Evolutionary conservation across 257 asterid species (phyloP).

Genomic region (Gentiana dahurica): DNA sequence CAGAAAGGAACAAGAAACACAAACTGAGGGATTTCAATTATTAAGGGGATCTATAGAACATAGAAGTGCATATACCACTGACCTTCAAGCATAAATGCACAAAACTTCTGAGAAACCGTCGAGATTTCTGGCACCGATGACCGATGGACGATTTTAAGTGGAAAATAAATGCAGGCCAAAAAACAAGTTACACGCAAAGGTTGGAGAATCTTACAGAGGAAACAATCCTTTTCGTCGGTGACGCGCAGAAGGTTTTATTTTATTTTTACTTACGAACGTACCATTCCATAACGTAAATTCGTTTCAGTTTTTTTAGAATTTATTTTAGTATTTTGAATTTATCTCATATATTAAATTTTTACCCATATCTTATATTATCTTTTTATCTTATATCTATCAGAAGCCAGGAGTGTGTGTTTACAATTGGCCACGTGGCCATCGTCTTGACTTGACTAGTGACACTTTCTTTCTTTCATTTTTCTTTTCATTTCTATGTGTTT

Average conservation of each 20-base stretch:
- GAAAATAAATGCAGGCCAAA: background rate
- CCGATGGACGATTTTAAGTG: background rate
- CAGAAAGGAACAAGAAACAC: background rate
- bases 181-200: constrained; percentile 6
- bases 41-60: background rate
- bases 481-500: no score
- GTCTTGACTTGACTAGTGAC: no score
- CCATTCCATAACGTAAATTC: no score
- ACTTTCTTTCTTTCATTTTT: no score
- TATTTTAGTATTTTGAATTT: no score
- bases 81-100: constrained; percentile 9
- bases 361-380: no score
- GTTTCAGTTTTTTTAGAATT: no score
- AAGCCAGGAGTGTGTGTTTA: no score
- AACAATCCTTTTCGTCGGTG: constrained; percentile 16
- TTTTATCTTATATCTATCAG: no score
- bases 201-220: constrained; percentile 6
- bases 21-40: background rate
- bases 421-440: no score
- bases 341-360: no score
- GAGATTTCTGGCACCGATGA: background rate
- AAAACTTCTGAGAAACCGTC: background rate
- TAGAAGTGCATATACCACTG: constrained; percentile 10
- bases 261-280: no score
- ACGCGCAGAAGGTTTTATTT: background rate